Conservation (phyloP, 306 rosid species). For the Datisca glomerata region DNA sequence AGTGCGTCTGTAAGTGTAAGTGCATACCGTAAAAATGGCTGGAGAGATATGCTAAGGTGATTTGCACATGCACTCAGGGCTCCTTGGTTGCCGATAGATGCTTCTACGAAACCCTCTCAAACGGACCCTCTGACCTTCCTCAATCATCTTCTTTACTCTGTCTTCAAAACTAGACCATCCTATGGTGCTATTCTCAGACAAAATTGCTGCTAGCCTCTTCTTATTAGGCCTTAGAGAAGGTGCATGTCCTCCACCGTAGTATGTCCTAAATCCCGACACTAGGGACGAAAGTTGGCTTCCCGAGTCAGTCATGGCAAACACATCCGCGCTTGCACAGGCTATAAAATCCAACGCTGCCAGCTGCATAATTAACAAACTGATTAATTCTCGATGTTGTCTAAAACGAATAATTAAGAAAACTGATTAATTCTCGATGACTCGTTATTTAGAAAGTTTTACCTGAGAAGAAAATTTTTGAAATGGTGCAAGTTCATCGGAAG, state of each 20-base stretch:
- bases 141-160: conserved; percentile 77
- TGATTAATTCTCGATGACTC: too few species aligned
- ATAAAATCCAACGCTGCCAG: conserved; percentile 91
- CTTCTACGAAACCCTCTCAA: conserved; percentile 59
- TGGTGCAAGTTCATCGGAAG: conserved; percentile 61
- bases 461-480: conserved; percentile 81
- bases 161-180: conserved; percentile 60
- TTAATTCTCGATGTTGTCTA: too few species aligned
- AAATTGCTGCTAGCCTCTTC: conserved; percentile 68
- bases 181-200: conserved; percentile 48
- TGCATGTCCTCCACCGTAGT: conserved; percentile 53
- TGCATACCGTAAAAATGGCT: too few species aligned
- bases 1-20: conserved; percentile 1
- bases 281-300: conserved; percentile 96
- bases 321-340: conserved; percentile 86
- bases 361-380: conserved; percentile 32
- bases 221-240: conserved; percentile 84
- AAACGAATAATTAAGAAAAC: too few species aligned
- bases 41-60: conserved; percentile 10
- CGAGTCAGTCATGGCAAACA: conserved; percentile 92
- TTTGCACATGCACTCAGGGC: conserved; percentile 81
- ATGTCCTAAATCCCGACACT: conserved; percentile 86
- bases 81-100: conserved; percentile 72
- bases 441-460: conserved; percentile 33
- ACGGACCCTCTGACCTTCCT: conserved; percentile 55